Percentiles rank a stretch among this genome's conserved stretches.
Evolutionary conservation across 495 filamentous ascomycete genomes (phyloP).

Genomic region (Talaromyces thailandensis): DNA sequence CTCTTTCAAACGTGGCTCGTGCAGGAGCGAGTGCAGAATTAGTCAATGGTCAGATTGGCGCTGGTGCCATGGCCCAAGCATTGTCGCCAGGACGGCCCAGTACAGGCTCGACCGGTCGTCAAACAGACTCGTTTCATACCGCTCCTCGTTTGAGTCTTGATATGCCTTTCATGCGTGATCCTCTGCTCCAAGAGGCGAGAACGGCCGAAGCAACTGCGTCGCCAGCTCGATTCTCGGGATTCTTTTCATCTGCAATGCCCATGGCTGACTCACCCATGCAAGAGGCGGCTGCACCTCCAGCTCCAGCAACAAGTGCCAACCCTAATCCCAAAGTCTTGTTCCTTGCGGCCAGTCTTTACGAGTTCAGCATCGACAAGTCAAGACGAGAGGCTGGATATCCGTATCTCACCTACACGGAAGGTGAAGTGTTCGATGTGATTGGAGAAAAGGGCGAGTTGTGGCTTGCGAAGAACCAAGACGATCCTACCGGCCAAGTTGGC

Average conservation of each 20-base stretch:
- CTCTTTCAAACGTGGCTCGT: not conserved
- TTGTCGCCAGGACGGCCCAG: conserved; percentile 6
- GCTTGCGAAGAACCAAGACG: conserved; percentile 96
- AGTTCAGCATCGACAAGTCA: conserved; percentile 92
- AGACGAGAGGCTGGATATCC: conserved; percentile 90
- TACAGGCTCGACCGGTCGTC: conserved; percentile 12
- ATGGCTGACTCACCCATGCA: conserved; percentile 54
- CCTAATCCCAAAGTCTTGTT: conserved; percentile 57
- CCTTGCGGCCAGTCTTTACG: conserved; percentile 86
- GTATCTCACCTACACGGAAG: conserved; percentile 89
- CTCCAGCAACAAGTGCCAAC: conserved; percentile 14
- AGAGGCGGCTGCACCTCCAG: conserved; percentile 17
- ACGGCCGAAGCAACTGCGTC: conserved; percentile 14
- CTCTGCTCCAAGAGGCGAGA: conserved; percentile 15
- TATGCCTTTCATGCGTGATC: conserved; percentile 32
- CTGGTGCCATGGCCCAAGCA: not conserved
- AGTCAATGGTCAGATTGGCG: not conserved
- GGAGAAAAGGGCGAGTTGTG: conserved; percentile 95
- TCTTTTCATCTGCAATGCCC: conserved; percentile 82
- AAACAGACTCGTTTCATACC: conserved; percentile 26
- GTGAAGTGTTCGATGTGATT: conserved; percentile 87
- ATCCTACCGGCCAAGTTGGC: conserved; percentile 64
- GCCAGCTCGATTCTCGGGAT: conserved; percentile 43
- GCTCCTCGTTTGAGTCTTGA: conserved; percentile 34
- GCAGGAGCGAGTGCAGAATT: not conserved